Evolutionary conservation across 1,284 basidiomycete genomes (phyloP).

Genomic region (Phylloboletellus chloephorus): DNA sequence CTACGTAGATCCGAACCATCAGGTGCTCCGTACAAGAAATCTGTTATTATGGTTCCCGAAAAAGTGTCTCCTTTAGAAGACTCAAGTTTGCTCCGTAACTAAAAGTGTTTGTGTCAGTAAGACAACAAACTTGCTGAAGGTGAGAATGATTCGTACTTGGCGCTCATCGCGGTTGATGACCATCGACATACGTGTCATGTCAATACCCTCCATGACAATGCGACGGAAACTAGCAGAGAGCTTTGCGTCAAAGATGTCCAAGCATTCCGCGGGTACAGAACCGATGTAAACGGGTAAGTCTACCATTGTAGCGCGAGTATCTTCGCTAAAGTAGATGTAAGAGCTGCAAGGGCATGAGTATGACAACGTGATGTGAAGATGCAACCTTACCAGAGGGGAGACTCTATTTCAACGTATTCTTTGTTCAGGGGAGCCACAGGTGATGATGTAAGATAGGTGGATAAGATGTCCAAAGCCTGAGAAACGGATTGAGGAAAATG

Average conservation of each 20-base stretch:
- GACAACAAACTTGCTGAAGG: background rate
- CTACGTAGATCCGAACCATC: conserved; percentile 77
- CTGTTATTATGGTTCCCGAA: conserved; percentile 68
- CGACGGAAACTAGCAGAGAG: conserved; percentile 68
- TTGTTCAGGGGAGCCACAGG: conserved; percentile 88
- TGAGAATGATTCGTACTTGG: conserved; percentile 48
- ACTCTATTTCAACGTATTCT: conserved; percentile 89
- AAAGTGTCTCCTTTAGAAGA: conserved; percentile 74
- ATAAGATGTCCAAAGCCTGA: conserved; percentile 80
- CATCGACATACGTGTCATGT: conserved; percentile 90
- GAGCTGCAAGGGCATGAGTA: conserved; percentile 43
- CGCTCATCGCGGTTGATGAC: conserved; percentile 86
- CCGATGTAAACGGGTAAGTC: conserved; percentile 77
- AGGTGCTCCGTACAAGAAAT: conserved; percentile 84
- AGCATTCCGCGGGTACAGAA: conserved; percentile 78
- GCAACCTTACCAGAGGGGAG: conserved; percentile 70
- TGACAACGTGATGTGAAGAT: conserved; percentile 15
- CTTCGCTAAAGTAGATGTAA: conserved; percentile 81
- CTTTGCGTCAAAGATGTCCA: conserved; percentile 68
- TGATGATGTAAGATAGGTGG: conserved; percentile 87
- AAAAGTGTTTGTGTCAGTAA: conserved; percentile 8
- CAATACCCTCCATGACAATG: conserved; percentile 75
- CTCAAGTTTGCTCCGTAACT: conserved; percentile 74
- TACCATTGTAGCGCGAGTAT: conserved; percentile 69
- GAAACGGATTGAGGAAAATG: conserved; percentile 4